These are phyloP conservation scores for Grosmannia clavigera DNA, from an alignment of 2,329 filamentous ascomycete genomes.

Conservation along the genomic window DNA sequence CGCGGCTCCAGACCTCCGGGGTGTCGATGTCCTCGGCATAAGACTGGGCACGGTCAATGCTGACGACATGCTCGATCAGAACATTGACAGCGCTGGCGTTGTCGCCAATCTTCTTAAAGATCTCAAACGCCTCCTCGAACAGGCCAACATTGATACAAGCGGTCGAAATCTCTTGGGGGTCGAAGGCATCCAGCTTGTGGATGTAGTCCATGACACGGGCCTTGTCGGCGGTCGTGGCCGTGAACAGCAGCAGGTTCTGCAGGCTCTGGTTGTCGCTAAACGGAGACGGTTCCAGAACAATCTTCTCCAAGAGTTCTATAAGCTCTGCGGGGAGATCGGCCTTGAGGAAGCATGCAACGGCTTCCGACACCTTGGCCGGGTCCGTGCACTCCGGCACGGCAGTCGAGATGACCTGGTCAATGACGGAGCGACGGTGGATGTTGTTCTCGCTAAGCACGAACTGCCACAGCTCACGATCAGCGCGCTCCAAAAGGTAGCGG, in stretches of 20 bases:
- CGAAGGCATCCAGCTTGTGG: constrained; percentile 78
- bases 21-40: constrained; percentile 91
- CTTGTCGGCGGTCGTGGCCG: constrained; percentile 94
- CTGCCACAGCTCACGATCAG: constrained; percentile 81
- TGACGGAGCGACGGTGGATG: constrained; percentile 79
- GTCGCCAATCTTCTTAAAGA: constrained; percentile 95
- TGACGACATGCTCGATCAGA: constrained; percentile 90
- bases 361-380: constrained; percentile 87
- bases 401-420: constrained; percentile 92
- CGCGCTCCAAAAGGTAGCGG: constrained; percentile 82
- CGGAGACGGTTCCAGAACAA: constrained; percentile 95
- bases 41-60: constrained; percentile 91
- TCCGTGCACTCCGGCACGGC: constrained; percentile 88
- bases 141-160: constrained; percentile 92
- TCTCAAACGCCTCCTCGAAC: constrained; percentile 93
- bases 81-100: constrained; percentile 80
- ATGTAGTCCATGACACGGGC: constrained; percentile 92
- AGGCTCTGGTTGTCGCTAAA: constrained; percentile 97
- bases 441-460: constrained; percentile 96
- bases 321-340: constrained; percentile 86
- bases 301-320: constrained; percentile 97
- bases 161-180: constrained; percentile 80
- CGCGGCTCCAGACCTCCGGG: constrained; percentile 95
- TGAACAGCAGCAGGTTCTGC: constrained; percentile 93
- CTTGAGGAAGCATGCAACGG: constrained; percentile 83